Conservation (phyloP, 768 basidiomycete species). For the Tylopilus felleus region DNA sequence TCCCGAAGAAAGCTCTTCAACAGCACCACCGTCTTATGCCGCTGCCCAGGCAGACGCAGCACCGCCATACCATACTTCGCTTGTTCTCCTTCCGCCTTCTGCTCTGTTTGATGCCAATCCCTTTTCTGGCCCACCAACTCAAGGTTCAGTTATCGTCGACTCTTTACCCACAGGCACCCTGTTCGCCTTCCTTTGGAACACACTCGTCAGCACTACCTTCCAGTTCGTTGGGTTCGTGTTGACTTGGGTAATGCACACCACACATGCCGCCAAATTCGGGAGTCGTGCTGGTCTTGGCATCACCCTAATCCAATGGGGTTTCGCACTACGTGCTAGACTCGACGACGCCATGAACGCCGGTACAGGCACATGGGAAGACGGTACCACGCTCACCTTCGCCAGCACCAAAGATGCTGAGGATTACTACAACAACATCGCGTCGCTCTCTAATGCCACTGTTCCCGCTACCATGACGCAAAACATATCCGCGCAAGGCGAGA, state of each 20-base stretch:
- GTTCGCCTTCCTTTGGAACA: conserved; percentile 89
- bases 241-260: conserved; percentile 91
- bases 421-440: conserved; percentile 34
- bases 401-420: conserved; percentile 46
- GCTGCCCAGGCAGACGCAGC: conserved; percentile 92
- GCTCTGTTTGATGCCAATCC: conserved; percentile 37
- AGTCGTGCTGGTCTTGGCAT: conserved; percentile 94
- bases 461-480: conserved; percentile 12
- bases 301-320: conserved; percentile 94
- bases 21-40: conserved; percentile 90
- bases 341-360: conserved; percentile 39
- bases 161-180: conserved; percentile 77
- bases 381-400: conserved; percentile 38
- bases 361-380: conserved; percentile 29
- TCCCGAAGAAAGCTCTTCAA: conserved; percentile 79
- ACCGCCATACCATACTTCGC: conserved; percentile 97
- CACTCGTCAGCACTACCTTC: conserved; percentile 93
- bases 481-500: conserved; percentile 6
- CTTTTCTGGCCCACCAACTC: conserved; percentile 35
- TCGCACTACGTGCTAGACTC: conserved; percentile 61
- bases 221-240: conserved; percentile 93
- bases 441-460: conserved; percentile 26
- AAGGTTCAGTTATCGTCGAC: conserved; percentile 86
- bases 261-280: conserved; percentile 90
- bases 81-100: conserved; percentile 76